Conservation (phyloP, 352 stramenopile species). For the Pythium sukuiense region DNA sequence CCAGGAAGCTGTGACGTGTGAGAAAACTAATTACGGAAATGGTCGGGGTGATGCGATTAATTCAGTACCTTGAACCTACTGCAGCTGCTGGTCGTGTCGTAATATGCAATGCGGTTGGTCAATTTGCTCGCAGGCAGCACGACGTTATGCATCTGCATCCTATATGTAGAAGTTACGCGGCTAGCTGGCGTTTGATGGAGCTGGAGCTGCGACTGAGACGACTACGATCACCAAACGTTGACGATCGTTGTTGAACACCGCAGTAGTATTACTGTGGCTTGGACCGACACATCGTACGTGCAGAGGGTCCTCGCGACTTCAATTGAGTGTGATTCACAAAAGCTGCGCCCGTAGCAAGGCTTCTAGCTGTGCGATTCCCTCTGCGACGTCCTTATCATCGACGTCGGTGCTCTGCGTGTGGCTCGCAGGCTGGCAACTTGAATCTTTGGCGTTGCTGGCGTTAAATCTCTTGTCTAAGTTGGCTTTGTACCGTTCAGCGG, state of each 20-base stretch:
- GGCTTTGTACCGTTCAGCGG: conserved; percentile 43
- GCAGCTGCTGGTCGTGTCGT: no score
- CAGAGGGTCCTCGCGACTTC: not conserved
- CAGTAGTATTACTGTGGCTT: no score
- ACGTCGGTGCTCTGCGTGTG: not conserved
- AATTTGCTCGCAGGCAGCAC: no score
- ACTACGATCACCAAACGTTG: no score
- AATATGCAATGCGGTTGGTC: no score
- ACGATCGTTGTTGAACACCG: no score
- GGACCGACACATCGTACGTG: conserved; percentile 28
- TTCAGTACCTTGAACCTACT: not conserved
- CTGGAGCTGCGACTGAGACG: no score
- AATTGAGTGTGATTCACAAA: not conserved
- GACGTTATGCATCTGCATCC: no score
- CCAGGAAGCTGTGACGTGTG: not conserved
- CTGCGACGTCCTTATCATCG: conserved; percentile 1
- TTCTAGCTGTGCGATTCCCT: conserved; percentile 22
- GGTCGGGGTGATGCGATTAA: not conserved
- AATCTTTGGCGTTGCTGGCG: not conserved
- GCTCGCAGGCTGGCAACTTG: not conserved
- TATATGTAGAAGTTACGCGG: no score
- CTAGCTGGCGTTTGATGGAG: no score
- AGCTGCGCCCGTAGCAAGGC: conserved; percentile 15
- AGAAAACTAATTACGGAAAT: not conserved
- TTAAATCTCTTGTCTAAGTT: conserved; percentile 32